Evolutionary conservation across 164 flowering plant genomes (phyloP).

Genomic region (Magnolia sinica): DNA sequence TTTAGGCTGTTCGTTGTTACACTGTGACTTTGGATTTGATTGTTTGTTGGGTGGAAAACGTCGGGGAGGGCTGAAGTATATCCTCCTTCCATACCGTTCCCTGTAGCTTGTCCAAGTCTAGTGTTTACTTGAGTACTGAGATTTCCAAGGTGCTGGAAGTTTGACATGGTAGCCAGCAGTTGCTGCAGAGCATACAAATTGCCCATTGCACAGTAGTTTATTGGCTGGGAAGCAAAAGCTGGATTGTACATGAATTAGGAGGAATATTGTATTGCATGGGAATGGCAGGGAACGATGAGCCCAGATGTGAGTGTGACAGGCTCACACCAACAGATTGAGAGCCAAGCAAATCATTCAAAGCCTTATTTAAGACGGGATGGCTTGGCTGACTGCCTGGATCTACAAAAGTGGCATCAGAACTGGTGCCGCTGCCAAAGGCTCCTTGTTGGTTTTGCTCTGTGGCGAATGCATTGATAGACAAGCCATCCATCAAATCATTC

Average conservation of each 20-base stretch:
- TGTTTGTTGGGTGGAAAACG: slow-evolving; percentile 55
- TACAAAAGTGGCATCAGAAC: slow-evolving; percentile 32
- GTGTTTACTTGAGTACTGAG: slow-evolving; percentile 38
- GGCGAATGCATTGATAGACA: slow-evolving; percentile 41
- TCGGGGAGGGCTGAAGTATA: slow-evolving; percentile 67
- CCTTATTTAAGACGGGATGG: slow-evolving; percentile 30
- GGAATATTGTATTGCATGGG: slow-evolving; percentile 49
- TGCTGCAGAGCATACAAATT: slow-evolving; percentile 74
- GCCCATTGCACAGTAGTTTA: slow-evolving; percentile 71
- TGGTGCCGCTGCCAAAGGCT: slow-evolving; percentile 9
- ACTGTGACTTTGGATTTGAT: slow-evolving; percentile 40
- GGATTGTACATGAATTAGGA: slow-evolving; percentile 65
- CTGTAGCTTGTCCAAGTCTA: slow-evolving; percentile 29
- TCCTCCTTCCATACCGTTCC: slow-evolving; percentile 37
- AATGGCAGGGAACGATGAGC: slow-evolving; percentile 44
- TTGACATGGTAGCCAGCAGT: slow-evolving; percentile 64
- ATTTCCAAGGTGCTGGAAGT: slow-evolving; percentile 63
- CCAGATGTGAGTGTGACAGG: slow-evolving; percentile 28
- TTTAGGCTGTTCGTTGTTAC: slow-evolving; percentile 50
- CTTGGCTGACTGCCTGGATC: slow-evolving; percentile 21
- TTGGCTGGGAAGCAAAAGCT: slow-evolving; percentile 49
- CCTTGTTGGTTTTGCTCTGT: slow-evolving; percentile 35
- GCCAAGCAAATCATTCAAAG: slow-evolving; percentile 34
- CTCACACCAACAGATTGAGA: slow-evolving; percentile 39
- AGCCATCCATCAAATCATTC: slow-evolving; percentile 55